These are phyloP conservation scores for Irpex lacteus DNA, from an alignment of 1,284 basidiomycete genomes.

Conservation along the genomic window DNA sequence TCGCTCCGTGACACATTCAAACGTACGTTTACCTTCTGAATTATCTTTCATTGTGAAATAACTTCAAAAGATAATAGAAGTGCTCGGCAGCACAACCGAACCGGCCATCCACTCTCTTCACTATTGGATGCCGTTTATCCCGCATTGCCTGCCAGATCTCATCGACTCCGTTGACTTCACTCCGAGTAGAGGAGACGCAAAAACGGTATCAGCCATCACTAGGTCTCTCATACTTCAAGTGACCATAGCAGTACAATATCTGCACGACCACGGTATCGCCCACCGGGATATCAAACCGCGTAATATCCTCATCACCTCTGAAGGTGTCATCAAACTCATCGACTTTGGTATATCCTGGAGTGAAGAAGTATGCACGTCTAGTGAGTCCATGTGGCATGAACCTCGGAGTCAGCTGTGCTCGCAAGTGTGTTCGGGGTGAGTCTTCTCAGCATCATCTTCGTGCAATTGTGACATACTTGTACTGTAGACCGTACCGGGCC, in stretches of 20 bases:
- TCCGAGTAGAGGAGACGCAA: conserved; percentile 31
- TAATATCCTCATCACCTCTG: conserved; percentile 69
- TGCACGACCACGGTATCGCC: conserved; percentile 68
- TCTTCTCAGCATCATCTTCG: conserved; percentile 8
- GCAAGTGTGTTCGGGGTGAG: conserved; percentile 83
- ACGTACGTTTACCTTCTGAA: conserved; percentile 43
- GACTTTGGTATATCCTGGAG: conserved; percentile 87
- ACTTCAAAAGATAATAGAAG: conserved; percentile 43
- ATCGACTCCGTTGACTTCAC: conserved; percentile 52
- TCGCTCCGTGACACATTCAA: conserved; percentile 46
- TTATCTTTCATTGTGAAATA: conserved; percentile 5
- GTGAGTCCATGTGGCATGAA: conserved; percentile 62
- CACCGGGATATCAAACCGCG: conserved; percentile 90
- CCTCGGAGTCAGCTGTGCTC: conserved; percentile 59
- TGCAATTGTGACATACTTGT: conserved; percentile 4
- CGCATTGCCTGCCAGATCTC: conserved; percentile 52
- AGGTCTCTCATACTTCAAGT: conserved; percentile 67
- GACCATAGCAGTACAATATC: conserved; percentile 63
- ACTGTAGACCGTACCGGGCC: conserved; percentile 74
- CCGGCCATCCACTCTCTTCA: conserved; percentile 35
- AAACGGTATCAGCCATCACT: conserved; percentile 44
- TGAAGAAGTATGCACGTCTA: conserved; percentile 18
- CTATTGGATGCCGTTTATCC: conserved; percentile 69
- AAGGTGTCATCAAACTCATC: conserved; percentile 69
- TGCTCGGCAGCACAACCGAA: conserved; percentile 44